Evolutionary conservation across 1,284 basidiomycete species (phyloP).

Genomic region (Cutaneotrichosporon daszewskae): DNA sequence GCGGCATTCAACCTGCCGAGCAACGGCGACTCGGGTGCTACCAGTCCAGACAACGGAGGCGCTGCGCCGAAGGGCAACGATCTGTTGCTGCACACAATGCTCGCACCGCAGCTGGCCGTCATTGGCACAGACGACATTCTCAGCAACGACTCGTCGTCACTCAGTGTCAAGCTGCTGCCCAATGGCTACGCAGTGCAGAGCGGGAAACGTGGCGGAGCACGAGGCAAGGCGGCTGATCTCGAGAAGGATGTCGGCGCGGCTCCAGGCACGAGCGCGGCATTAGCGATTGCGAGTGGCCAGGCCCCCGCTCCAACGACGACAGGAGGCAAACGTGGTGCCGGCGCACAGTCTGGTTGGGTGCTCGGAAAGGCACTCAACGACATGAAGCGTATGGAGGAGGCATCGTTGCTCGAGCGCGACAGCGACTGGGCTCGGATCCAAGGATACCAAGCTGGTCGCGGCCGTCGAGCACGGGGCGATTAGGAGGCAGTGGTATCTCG

Average conservation of each 20-base stretch:
- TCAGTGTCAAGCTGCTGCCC: conserved; percentile 36
- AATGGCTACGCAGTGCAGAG: conserved; percentile 23
- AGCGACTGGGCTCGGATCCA: conserved; percentile 47
- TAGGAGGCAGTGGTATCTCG: conserved; percentile 6
- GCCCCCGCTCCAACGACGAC: conserved; percentile 16
- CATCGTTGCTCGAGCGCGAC: conserved; percentile 41
- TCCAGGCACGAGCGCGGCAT: conserved; percentile 33
- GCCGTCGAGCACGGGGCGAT: conserved; percentile 36
- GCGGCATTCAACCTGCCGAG: conserved; percentile 12
- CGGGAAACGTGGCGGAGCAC: conserved; percentile 35
- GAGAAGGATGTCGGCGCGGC: conserved; percentile 28
- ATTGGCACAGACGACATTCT: conserved; percentile 45
- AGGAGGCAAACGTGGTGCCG: conserved; percentile 29
- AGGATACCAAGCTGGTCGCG: conserved; percentile 28
- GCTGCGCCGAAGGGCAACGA: conserved; percentile 32
- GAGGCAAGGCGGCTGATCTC: conserved; percentile 30
- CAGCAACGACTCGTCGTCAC: conserved; percentile 35
- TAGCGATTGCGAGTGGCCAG: conserved; percentile 35
- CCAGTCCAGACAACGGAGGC: conserved; percentile 18
- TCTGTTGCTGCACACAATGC: conserved; percentile 34
- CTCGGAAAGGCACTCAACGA: conserved; percentile 45
- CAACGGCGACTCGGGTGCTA: conserved; percentile 10
- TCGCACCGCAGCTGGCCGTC: conserved; percentile 35
- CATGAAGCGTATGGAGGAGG: conserved; percentile 44
- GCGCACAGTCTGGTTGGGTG: conserved; percentile 34